A percentile compares a stretch with the other conserved stretches of the same genome.
Evolutionary conservation across 345 rosid species (phyloP).

Genomic region (Turritis glabra): DNA sequence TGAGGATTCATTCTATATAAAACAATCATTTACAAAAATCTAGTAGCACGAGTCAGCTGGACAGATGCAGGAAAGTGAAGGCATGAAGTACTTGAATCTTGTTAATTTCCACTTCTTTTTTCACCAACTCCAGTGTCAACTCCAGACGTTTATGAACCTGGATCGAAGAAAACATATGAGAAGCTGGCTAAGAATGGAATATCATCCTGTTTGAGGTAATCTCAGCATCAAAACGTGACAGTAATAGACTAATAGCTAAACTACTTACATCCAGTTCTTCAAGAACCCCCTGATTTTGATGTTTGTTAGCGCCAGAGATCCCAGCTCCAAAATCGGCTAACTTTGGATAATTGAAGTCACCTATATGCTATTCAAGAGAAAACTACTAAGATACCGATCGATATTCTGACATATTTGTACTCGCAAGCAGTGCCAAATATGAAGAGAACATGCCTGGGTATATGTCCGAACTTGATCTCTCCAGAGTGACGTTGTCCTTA

Average conservation of each 20-base stretch:
- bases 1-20: neutral
- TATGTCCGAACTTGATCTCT: conserved; percentile 87
- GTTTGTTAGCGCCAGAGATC: conserved; percentile 81
- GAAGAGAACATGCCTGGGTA: conserved; percentile 55
- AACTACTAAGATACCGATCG: conserved; percentile 15
- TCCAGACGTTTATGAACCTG: conserved; percentile 85
- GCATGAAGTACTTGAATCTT: conserved; percentile 66
- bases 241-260: too few species aligned
- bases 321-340: conserved; percentile 97
- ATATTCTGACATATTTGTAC: neutral
- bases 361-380: conserved; percentile 61
- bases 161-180: neutral
- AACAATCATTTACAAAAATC: conserved; percentile 9
- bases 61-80: conserved; percentile 4
- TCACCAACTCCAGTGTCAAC: conserved; percentile 71
- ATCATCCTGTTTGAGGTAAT: neutral
- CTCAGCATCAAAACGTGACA: neutral
- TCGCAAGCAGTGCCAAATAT: neutral
- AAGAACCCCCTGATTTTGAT: conserved; percentile 74
- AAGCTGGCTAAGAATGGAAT: conserved; percentile 8
- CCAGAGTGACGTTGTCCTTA: conserved; percentile 81
- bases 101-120: conserved; percentile 88
- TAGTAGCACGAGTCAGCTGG: neutral
- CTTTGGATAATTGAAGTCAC: conserved; percentile 72
- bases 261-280: conserved; percentile 92